Base-by-base conservation (phyloP, 73 alveolate species). In the Paramecium caudatum region DNA sequence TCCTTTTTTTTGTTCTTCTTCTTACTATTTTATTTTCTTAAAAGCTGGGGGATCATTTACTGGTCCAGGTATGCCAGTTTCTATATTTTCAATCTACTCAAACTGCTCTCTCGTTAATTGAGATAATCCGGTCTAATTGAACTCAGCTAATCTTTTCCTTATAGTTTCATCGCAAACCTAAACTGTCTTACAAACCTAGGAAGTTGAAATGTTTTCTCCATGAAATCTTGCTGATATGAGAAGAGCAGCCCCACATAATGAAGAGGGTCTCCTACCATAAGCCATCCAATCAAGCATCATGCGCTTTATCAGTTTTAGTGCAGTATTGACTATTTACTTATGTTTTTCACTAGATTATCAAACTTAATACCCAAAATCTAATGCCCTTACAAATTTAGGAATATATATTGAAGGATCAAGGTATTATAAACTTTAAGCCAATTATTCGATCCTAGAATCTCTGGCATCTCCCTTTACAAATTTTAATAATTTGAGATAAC, bases 281-380 rank as follows among this genome's bases (percentile, higher is more conserved):
- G 95, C 92, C 63, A 98, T 98, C 99, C 99, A 98, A 91, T 97
- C 99, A 39, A 98, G 82, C 91, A 94, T 94, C 99, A 98, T 96
- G 45, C 97, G 91, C 87, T 98, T 95, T 16, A 98, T 83, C 21
- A 98, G 85, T 78, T 96, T 96, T 62, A 91, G 61, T 2, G 99
- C 99, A n/a, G 99, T 96, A 32, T 90, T 90, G 46, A 96, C 95
- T 8, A 98, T 97, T 34, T 87, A 87, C 70, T 92, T 92, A 15
- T 96, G 81, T 47, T 98, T 97, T 10, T 95, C 96, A 27, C 91
- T 16, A 95, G 10, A 55, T 23, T 55, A 55, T 0, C 1, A 3
- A 4, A 23, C 10, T 8, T 4, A 55, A 19, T 55, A 55, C 80
- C 46, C 30, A 27, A 55, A 27, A 55, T 96, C 96, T 9, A 95